A percentile compares a stretch with the other conserved stretches of the same genome.
phyloP scores from a whole-genome alignment of 2,329 filamentous ascomycete genomes.

The Dryadomyces sulphureus region DNA sequence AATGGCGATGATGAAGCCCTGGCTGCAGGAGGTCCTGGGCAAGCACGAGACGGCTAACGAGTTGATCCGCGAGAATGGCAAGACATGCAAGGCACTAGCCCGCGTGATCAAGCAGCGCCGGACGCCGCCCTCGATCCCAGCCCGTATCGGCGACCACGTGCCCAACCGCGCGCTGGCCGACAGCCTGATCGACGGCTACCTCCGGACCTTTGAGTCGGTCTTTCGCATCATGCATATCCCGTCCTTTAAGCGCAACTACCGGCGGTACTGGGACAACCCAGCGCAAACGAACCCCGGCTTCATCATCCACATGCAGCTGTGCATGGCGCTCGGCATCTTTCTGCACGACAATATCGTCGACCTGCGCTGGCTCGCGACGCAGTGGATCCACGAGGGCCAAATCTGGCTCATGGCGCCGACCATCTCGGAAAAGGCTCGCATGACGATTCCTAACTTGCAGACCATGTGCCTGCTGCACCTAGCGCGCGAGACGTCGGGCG shows the following conservation, averaged over 20 bases:
- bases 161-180: slow-evolving; percentile 28
- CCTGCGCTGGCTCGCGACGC: slow-evolving; percentile 25
- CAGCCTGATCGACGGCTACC: slow-evolving; percentile 34
- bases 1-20: slow-evolving; percentile 27
- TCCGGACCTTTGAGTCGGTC: slow-evolving; percentile 40
- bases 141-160: slow-evolving; percentile 23
- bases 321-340: slow-evolving; percentile 36
- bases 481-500: slow-evolving; percentile 26
- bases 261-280: slow-evolving; percentile 30
- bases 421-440: slow-evolving; percentile 30
- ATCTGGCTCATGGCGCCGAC: slow-evolving; percentile 27
- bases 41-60: slow-evolving; percentile 23
- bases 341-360: slow-evolving; percentile 26
- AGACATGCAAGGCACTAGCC: slow-evolving; percentile 37
- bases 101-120: slow-evolving; percentile 35
- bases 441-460: slow-evolving; percentile 34
- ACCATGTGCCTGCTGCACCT: slow-evolving; percentile 35
- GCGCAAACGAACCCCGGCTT: slow-evolving; percentile 26
- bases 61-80: slow-evolving; percentile 19
- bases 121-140: slow-evolving; percentile 2
- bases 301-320: slow-evolving; percentile 36
- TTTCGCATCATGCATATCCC: slow-evolving; percentile 43
- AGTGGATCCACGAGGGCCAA: slow-evolving; percentile 39
- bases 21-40: slow-evolving; percentile 23
- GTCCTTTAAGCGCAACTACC: slow-evolving; percentile 39